Conservation (phyloP, 2,329 filamentous ascomycete species). For the Lecanoromycetidae sp. region DNA sequence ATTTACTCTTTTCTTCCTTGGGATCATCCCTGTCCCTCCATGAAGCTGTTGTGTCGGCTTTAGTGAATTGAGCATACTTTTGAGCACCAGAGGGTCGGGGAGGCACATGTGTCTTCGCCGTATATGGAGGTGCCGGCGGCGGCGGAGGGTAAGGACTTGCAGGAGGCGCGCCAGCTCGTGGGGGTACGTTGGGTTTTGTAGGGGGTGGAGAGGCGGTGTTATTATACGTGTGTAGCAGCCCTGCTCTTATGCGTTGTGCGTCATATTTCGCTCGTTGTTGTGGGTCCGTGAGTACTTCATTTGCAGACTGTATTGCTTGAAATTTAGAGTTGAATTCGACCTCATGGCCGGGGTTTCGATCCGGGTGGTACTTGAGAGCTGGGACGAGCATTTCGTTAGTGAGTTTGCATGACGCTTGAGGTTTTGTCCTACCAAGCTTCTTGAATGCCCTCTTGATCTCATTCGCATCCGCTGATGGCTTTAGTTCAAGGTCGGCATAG, state of each 20-base stretch:
- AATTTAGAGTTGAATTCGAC: constrained; percentile 70
- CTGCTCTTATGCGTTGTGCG: constrained; percentile 43
- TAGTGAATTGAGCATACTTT: constrained; percentile 30
- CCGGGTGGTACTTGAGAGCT: constrained; percentile 80
- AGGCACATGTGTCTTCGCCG: constrained; percentile 16
- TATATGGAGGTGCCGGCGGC: constrained; percentile 14
- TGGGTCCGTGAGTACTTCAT: constrained; percentile 59
- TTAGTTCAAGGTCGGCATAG: constrained; percentile 70
- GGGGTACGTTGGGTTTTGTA: constrained; percentile 17
- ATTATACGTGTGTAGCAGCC: constrained; percentile 24
- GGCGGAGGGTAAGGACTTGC: constrained; percentile 14
- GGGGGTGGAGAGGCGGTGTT: constrained; percentile 12
- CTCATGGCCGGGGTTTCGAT: constrained; percentile 76
- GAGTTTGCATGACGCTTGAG: too few relatives aligned
- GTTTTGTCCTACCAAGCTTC: constrained; percentile 55
- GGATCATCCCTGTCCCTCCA: constrained; percentile 28
- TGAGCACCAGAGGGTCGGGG: constrained; percentile 28
- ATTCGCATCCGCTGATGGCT: constrained; percentile 52
- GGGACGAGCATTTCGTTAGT: constrained; percentile 18
- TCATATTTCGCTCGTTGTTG: constrained; percentile 50
- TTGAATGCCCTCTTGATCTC: constrained; percentile 81
- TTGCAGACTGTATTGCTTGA: constrained; percentile 72
- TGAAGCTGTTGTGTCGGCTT: constrained; percentile 24
- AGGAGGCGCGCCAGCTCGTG: constrained; percentile 18
- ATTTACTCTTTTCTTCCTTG: constrained; percentile 33